Conservation (phyloP, 768 basidiomycete species). For the Phylloporus sp. region DNA sequence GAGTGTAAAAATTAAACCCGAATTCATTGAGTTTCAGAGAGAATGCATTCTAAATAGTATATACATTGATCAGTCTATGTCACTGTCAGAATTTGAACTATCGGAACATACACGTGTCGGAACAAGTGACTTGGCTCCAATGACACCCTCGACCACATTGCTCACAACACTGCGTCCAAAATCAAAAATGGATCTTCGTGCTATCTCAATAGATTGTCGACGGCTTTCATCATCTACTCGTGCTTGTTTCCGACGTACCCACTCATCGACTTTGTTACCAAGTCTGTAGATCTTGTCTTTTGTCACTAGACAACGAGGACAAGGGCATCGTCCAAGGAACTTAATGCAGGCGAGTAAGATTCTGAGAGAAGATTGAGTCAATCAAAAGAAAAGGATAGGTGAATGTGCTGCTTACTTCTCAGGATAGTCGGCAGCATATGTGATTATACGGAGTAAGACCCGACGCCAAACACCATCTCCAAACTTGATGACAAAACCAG, state of each 20-base stretch:
- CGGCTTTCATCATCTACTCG: constrained; percentile 28
- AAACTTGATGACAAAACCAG: constrained; percentile 19
- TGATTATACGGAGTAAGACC: constrained; percentile 9
- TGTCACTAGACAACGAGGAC: constrained; percentile 18
- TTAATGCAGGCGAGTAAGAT: constrained; percentile 17
- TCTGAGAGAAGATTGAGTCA: constrained; percentile 6
- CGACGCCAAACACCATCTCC: constrained; percentile 11
- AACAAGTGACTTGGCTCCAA: neutral
- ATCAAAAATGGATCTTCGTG: neutral
- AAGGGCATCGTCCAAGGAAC: constrained; percentile 18
- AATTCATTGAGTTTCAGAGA: constrained; percentile 13
- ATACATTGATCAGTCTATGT: too few relatives aligned
- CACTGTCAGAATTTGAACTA: too few relatives aligned
- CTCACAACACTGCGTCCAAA: neutral
- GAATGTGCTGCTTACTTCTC: constrained; percentile 31
- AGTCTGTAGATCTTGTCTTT: neutral
- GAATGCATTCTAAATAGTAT: constrained; percentile 31
- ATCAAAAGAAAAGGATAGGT: too few relatives aligned
- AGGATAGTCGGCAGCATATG: constrained; percentile 26
- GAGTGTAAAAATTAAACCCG: constrained; percentile 23
- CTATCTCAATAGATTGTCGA: neutral
- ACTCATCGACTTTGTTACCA: neutral
- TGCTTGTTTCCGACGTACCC: neutral
- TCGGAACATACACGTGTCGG: neutral
- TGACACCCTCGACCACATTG: neutral